Evolutionary conservation across 176 grass and related monocot species (phyloP), one percentile per base, ranked within the genome.

Genomic region (Cenchrus fungigraminus): DNA sequence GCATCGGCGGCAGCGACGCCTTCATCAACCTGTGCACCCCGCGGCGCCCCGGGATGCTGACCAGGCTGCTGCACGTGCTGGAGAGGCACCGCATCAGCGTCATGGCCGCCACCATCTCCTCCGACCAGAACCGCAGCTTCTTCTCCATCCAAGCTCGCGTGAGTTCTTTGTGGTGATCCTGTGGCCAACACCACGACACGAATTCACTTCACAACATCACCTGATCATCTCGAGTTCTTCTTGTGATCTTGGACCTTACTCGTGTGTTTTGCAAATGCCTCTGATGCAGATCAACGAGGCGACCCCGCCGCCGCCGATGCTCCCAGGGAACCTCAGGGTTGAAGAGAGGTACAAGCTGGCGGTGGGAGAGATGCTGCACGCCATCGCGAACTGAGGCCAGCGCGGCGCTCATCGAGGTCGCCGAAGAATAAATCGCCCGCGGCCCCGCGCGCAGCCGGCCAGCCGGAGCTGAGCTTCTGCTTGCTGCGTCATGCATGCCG

Each of bases 121-220:
- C 87, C 4, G 78, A 90, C 4, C 43, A 7, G 13, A 68, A 47
- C 50, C 70, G 45, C 42, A 56, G 10, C 81, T 65, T 86, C 47
- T 78, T 89, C 73, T 45, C 58, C 84, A 87, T 97, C 74, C 94
- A 89, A 57, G 82, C 91, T 2, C 87, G 73, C 34, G 91, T 97
- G 79, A 89, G 91, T 4, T 45, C 9, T 40, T 40, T 40, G 37
- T 40, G 37, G 4, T 40, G 37, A 40, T 40, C 37, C 37, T 40
- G 37, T 40, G 19, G 2, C 3, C 37, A 19, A 10, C 50, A 50
- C 2, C 9, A 46, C 45, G 45, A 46, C 1, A 46, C 8, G 5
- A 46, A 46, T 46, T 46, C 4, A 3, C 51, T 8, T 52, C 50
- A 4, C 50, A 8, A 13, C 16, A 65, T 3, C 15, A 1, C 16